A percentile compares a stretch with the other conserved stretches of the same genome.
phyloP scores from a whole-genome alignment of 148 eudicot genomes.

The Camellia granthamiana region DNA sequence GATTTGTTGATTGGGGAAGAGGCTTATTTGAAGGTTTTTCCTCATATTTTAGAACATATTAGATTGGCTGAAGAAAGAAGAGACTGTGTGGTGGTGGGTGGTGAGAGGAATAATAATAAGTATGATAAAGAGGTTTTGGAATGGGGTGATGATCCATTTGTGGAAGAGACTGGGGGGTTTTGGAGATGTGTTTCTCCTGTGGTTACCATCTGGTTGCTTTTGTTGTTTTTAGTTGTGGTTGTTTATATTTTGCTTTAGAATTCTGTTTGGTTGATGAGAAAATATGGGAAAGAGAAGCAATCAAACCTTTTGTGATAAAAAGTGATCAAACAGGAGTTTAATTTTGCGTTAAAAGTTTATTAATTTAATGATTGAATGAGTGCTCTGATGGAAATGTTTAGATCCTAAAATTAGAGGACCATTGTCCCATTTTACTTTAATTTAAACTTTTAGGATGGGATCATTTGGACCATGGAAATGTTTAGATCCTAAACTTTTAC shows the following conservation, averaged over 20 bases:
- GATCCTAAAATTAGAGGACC: no score
- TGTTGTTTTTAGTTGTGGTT: slow-evolving; percentile 15
- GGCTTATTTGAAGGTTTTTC: slow-evolving; percentile 28
- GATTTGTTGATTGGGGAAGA: slow-evolving; percentile 41
- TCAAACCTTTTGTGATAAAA: no score
- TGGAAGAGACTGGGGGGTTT: slow-evolving; percentile 13
- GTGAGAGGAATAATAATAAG: slow-evolving; percentile 10
- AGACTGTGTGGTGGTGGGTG: not conserved
- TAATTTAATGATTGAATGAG: no score
- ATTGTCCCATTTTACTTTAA: no score
- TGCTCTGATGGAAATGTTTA: no score
- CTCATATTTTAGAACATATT: slow-evolving; percentile 30
- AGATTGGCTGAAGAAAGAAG: slow-evolving; percentile 26
- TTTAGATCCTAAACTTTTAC: no score
- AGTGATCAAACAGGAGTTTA: no score
- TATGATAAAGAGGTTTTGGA: slow-evolving; percentile 20
- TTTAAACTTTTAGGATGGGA: no score
- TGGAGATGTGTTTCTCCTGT: slow-evolving; percentile 12
- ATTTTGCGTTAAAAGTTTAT: no score
- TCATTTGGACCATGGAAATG: no score
- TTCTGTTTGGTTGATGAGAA: not conserved
- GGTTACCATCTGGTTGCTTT: slow-evolving; percentile 3
- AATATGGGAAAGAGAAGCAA: not conserved
- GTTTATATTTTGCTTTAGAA: not conserved
- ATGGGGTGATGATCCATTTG: slow-evolving; percentile 29